Evolutionary conservation across 257 asterid species (phyloP).

Genomic region (Anisodus tanguticus): DNA sequence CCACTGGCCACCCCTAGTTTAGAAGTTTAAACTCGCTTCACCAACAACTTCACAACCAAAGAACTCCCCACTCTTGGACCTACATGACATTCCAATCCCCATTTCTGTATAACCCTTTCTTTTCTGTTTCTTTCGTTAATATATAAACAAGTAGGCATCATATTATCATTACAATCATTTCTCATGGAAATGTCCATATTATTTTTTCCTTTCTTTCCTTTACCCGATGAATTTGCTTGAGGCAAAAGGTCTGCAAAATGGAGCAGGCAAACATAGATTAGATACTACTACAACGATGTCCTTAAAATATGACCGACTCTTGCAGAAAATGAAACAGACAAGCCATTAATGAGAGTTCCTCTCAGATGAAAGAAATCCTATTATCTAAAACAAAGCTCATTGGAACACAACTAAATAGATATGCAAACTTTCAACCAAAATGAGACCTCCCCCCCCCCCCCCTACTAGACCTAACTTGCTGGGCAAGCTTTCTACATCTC

Average conservation of each 20-base stretch:
- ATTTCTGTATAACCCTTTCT: too few species aligned
- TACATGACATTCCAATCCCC: too few species aligned
- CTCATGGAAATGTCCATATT: too few species aligned
- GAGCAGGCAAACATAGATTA: background rate
- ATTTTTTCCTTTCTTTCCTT: too few species aligned
- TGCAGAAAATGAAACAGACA: conserved; percentile 13
- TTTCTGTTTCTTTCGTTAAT: too few species aligned
- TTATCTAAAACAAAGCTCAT: conserved; percentile 23
- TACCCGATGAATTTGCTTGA: background rate
- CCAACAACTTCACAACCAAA: too few species aligned
- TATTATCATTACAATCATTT: too few species aligned
- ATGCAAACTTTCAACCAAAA: conserved; percentile 32
- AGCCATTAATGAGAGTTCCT: conserved; percentile 18
- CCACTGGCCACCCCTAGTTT: too few species aligned
- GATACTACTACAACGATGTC: background rate
- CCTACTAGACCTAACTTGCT: conserved; percentile 31
- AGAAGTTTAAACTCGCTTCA: too few species aligned
- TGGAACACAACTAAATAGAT: conserved; percentile 27
- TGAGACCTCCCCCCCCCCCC: conserved; percentile 14
- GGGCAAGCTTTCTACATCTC: conserved; percentile 25
- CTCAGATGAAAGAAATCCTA: conserved; percentile 29
- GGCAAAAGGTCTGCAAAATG: background rate
- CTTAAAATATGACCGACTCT: background rate
- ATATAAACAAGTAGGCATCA: too few species aligned
- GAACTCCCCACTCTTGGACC: too few species aligned